Percentiles rank a stretch among this genome's conserved stretches.
phyloP scores from a whole-genome alignment of 2,329 filamentous ascomycete genomes.

The Thermothelomyces thermophilus region DNA sequence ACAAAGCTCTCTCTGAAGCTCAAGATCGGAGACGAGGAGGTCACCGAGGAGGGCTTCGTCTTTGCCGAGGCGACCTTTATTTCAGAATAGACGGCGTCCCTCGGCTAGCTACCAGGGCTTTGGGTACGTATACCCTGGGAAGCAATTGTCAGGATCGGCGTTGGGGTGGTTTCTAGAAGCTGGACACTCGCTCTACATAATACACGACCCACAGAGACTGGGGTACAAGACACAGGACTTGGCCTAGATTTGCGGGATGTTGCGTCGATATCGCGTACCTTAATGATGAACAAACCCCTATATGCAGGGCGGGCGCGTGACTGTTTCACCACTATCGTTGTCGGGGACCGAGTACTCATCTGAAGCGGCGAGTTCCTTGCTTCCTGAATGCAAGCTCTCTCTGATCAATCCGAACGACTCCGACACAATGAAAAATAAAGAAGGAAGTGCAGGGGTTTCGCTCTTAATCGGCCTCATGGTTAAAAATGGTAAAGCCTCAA shows the following conservation, averaged over 20 bases:
- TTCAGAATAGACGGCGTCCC: constrained; percentile 42
- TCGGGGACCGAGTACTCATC: not conserved
- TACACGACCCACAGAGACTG: constrained; percentile 1
- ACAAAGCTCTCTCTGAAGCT: constrained; percentile 68
- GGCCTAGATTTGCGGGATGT: not conserved
- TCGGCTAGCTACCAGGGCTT: not conserved
- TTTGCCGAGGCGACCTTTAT: constrained; percentile 97
- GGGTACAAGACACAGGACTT: not conserved
- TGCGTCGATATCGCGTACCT: constrained; percentile 7
- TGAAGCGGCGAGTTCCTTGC: too few relatives aligned
- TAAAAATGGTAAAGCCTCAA: too few relatives aligned
- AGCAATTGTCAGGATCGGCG: constrained; percentile 14
- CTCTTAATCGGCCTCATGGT: too few relatives aligned
- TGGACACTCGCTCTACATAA: constrained; percentile 8
- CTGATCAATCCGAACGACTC: too few relatives aligned
- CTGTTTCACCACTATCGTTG: constrained; percentile 13
- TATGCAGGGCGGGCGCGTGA: constrained; percentile 8
- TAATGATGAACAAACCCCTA: constrained; percentile 7
- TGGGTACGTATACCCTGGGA: constrained; percentile 17
- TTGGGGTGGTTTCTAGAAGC: constrained; percentile 9
- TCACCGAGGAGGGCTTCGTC: constrained; percentile 67
- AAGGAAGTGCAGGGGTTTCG: too few relatives aligned
- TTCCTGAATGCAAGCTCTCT: too few relatives aligned
- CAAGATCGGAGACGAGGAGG: constrained; percentile 74
- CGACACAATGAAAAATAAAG: too few relatives aligned